Conservation (phyloP, 2,329 filamentous ascomycete species). For the Fusarium tanahbumbuense region DNA sequence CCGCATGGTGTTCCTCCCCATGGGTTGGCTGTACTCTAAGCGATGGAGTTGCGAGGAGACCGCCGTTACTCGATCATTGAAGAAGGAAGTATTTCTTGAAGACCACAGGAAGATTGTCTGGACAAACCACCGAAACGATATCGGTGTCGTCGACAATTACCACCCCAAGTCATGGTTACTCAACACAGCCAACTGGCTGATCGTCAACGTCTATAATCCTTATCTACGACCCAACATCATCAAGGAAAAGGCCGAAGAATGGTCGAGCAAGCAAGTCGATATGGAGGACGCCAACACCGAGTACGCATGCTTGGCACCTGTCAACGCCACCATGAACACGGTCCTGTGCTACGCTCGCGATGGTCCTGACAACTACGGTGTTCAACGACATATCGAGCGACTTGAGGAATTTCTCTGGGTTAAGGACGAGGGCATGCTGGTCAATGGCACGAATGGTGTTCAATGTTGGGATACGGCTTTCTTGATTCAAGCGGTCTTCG, state of each 20-base stretch:
- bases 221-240: conserved; percentile 76
- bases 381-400: conserved; percentile 82
- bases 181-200: conserved; percentile 79
- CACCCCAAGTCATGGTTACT: conserved; percentile 90
- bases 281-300: conserved; percentile 96
- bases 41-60: conserved; percentile 82
- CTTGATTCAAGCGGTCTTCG: conserved; percentile 82
- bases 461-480: conserved; percentile 98
- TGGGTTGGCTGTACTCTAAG: conserved; percentile 91
- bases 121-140: conserved; percentile 81
- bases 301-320: conserved; percentile 86
- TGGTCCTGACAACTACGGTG: conserved; percentile 77
- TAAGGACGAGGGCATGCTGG: conserved; percentile 90
- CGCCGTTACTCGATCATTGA: conserved; percentile 76
- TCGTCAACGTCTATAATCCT: conserved; percentile 84
- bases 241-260: conserved; percentile 78
- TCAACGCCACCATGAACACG: conserved; percentile 92
- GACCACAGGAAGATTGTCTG: conserved; percentile 84
- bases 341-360: conserved; percentile 86
- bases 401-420: conserved; percentile 92
- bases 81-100: conserved; percentile 84
- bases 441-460: conserved; percentile 97
- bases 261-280: conserved; percentile 84
- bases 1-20: conserved; percentile 93
- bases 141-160: conserved; percentile 85